phyloP scores from a whole-genome alignment of 1,139 yeast species.

The Groenewaldozyma sp. region DNA sequence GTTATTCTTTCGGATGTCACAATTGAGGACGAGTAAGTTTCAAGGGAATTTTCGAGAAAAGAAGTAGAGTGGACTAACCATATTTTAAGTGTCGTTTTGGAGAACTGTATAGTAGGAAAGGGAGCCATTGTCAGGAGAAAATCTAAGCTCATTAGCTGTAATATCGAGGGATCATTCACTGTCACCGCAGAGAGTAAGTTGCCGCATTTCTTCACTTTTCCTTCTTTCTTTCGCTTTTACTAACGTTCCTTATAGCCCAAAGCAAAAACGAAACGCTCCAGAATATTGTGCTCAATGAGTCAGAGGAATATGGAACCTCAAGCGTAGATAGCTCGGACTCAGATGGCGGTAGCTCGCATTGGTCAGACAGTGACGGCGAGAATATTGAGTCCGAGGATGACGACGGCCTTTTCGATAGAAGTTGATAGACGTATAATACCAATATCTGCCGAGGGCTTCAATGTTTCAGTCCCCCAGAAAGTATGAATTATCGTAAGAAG shows the following conservation, averaged over 20 bases:
- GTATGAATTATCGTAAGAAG: too few species aligned
- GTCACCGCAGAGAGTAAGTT: constrained; percentile 37
- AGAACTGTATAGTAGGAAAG: constrained; percentile 80
- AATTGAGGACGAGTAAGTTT: constrained; percentile 62
- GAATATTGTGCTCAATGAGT: constrained; percentile 43
- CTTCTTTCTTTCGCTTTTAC: too few species aligned
- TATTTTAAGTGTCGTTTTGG: constrained; percentile 36
- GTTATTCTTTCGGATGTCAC: constrained; percentile 62
- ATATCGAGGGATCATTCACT: constrained; percentile 70
- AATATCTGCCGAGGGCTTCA: too few species aligned
- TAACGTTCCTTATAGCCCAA: constrained; percentile 34
- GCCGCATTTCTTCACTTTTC: constrained; percentile 3
- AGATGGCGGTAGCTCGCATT: constrained; percentile 10
- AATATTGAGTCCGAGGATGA: constrained; percentile 5
- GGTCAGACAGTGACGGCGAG: constrained; percentile 4
- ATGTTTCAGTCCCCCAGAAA: too few species aligned
- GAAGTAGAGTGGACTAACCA: neutral
- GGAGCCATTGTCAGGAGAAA: constrained; percentile 45
- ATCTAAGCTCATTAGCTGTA: constrained; percentile 47
- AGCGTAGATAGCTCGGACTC: constrained; percentile 24
- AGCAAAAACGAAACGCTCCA: constrained; percentile 79
- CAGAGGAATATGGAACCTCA: constrained; percentile 17
- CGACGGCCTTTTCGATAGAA: constrained; percentile 10
- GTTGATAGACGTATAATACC: too few species aligned
- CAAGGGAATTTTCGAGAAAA: constrained; percentile 10